A percentile compares a stretch with the other conserved stretches of the same genome.
Evolutionary conservation across 805 yeast species (phyloP).

Genomic region (Lipomyces oligophaga): DNA sequence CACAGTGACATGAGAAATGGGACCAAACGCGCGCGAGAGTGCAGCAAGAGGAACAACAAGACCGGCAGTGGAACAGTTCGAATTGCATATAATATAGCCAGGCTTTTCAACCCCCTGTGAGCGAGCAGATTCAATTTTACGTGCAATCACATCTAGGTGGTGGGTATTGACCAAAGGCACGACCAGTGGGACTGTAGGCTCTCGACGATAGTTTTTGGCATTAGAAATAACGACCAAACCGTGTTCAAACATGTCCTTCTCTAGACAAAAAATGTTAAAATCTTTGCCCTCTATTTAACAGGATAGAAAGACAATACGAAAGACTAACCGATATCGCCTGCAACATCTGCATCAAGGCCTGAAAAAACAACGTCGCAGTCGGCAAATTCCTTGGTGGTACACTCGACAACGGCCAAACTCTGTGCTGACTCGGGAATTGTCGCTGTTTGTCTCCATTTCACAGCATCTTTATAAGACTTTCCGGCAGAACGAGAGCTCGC

Average conservation of each 20-base stretch:
- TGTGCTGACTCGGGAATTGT: slow-evolving; percentile 68
- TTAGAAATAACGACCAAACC: slow-evolving; percentile 87
- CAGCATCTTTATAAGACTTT: slow-evolving; percentile 76
- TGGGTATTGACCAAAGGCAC: slow-evolving; percentile 95
- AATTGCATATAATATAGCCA: slow-evolving; percentile 90
- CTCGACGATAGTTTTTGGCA: slow-evolving; percentile 94
- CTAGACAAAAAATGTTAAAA: slow-evolving; percentile 36
- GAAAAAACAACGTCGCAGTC: slow-evolving; percentile 94
- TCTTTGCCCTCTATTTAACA: neutral
- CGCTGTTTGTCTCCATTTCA: slow-evolving; percentile 89
- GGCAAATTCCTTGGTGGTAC: slow-evolving; percentile 69
- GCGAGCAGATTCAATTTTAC: slow-evolving; percentile 46
- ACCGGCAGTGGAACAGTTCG: slow-evolving; percentile 98
- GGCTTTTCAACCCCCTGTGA: slow-evolving; percentile 52
- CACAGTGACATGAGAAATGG: slow-evolving; percentile 77
- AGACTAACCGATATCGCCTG: slow-evolving; percentile 68
- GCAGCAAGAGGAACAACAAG: slow-evolving; percentile 95
- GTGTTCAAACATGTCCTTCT: slow-evolving; percentile 72
- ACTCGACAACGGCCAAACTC: slow-evolving; percentile 65
- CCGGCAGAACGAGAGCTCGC: slow-evolving; percentile 96
- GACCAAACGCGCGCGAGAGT: slow-evolving; percentile 84
- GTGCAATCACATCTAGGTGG: slow-evolving; percentile 71
- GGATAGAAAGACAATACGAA: neutral
- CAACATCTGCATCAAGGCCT: slow-evolving; percentile 88
- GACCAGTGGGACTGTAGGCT: slow-evolving; percentile 77